A percentile compares a stretch with the other conserved stretches of the same genome.
phyloP scores from a whole-genome alignment of 768 basidiomycete genomes.

The Calvatia gigantea region DNA sequence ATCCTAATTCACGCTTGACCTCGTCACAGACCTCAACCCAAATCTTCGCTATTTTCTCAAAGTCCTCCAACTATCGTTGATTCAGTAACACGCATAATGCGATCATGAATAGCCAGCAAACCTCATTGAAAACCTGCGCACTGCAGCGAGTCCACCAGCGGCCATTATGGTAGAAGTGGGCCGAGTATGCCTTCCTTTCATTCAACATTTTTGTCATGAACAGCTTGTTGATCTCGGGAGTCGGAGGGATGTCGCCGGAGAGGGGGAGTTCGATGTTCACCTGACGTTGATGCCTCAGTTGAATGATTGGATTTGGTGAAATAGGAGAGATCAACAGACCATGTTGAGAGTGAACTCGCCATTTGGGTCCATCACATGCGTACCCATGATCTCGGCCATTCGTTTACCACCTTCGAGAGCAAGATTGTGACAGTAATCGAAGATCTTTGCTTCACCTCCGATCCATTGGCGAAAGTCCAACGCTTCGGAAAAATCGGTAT shows the following conservation, averaged over 20 bases:
- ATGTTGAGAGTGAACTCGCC: slow-evolving; percentile 65
- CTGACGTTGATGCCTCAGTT: slow-evolving; percentile 13
- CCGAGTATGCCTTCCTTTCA: slow-evolving; percentile 27
- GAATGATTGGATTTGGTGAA: background rate
- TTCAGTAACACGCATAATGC: background rate
- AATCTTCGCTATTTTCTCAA: slow-evolving; percentile 35
- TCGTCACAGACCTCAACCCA: slow-evolving; percentile 34
- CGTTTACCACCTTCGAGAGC: slow-evolving; percentile 63
- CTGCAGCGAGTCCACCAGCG: slow-evolving; percentile 38
- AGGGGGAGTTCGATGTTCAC: slow-evolving; percentile 35
- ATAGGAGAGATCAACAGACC: slow-evolving; percentile 34
- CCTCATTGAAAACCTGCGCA: slow-evolving; percentile 39
- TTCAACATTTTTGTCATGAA: slow-evolving; percentile 26
- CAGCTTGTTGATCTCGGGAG: slow-evolving; percentile 17
- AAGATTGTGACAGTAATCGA: slow-evolving; percentile 63
- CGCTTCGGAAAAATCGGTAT: slow-evolving; percentile 33
- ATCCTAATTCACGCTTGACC: slow-evolving; percentile 22
- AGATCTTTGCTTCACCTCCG: slow-evolving; percentile 75
- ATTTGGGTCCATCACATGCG: slow-evolving; percentile 52
- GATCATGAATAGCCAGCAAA: slow-evolving; percentile 7
- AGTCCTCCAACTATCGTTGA: slow-evolving; percentile 34
- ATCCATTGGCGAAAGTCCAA: slow-evolving; percentile 69
- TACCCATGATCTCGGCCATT: slow-evolving; percentile 59
- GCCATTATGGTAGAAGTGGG: slow-evolving; percentile 32
- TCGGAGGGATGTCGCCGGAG: slow-evolving; percentile 18